Evolutionary conservation across 306 rosid genomes (phyloP).

Genomic region (Medicago truncatula): DNA sequence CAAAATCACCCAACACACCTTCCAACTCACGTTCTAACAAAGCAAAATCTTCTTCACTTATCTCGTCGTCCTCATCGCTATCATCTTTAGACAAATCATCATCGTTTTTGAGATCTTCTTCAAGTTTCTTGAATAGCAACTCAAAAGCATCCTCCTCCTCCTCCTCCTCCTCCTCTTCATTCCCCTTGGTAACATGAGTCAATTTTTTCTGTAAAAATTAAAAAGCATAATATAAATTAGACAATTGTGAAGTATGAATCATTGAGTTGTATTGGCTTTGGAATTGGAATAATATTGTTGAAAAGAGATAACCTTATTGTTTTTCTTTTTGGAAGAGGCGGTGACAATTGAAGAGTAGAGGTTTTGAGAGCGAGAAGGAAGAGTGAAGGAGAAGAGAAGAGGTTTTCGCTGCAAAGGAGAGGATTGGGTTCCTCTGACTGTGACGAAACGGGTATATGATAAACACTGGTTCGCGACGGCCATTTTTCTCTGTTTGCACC

Average conservation of each 20-base stretch:
- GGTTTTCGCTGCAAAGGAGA: slow-evolving; percentile 47
- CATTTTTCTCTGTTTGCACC: slow-evolving; percentile 39
- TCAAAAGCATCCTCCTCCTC: slow-evolving; percentile 76
- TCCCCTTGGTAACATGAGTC: slow-evolving; percentile 44
- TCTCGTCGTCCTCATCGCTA: slow-evolving; percentile 52
- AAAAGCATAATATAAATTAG: neutral
- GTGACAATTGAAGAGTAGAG: slow-evolving; percentile 40
- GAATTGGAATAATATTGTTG: neutral
- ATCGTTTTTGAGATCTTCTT: slow-evolving; percentile 82
- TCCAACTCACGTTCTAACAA: slow-evolving; percentile 67
- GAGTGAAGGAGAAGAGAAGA: slow-evolving; percentile 49
- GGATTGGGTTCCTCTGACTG: neutral
- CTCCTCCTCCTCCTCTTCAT: slow-evolving; percentile 64
- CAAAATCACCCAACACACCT: slow-evolving; percentile 56
- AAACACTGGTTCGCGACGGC: slow-evolving; percentile 51
- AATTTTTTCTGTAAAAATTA: slow-evolving; percentile 47
- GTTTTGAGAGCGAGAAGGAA: slow-evolving; percentile 55
- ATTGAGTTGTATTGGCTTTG: neutral
- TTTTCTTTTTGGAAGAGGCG: slow-evolving; percentile 56
- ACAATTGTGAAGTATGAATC: neutral
- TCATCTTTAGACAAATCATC: slow-evolving; percentile 56
- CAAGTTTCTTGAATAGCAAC: slow-evolving; percentile 75
- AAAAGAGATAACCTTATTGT: slow-evolving; percentile 56
- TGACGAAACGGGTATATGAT: slow-evolving; percentile 40
- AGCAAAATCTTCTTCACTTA: slow-evolving; percentile 71